These are phyloP conservation scores for Reutealis trisperma DNA, from an alignment of 345 rosid genomes.

Conservation along the genomic window DNA sequence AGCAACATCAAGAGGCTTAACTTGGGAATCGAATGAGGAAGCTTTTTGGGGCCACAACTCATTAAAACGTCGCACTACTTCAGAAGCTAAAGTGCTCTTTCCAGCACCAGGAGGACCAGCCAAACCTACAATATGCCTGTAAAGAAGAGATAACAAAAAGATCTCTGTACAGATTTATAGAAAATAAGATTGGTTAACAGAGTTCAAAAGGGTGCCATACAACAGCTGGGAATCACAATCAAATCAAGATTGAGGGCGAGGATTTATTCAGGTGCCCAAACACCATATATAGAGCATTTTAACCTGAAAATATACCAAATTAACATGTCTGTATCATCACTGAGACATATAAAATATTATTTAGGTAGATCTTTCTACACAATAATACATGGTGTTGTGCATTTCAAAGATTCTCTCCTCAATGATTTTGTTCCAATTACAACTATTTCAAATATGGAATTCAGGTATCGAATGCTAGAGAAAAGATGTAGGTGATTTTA, in stretches of 20 bases:
- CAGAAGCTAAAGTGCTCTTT: slow-evolving; percentile 81
- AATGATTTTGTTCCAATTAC: not conserved
- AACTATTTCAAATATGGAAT: not conserved
- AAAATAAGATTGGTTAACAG: not conserved
- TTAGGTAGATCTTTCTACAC: not conserved
- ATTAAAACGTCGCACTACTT: slow-evolving; percentile 68
- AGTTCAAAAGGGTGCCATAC: no score
- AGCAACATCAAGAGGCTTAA: slow-evolving; percentile 68
- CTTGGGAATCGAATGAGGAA: slow-evolving; percentile 66
- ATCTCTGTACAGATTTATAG: not conserved
- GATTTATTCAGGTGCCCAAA: no score
- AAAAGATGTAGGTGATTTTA: not conserved
- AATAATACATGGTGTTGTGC: not conserved
- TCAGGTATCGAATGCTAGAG: not conserved
- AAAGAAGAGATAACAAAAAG: not conserved
- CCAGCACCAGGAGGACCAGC: slow-evolving; percentile 98
- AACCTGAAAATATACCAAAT: not conserved
- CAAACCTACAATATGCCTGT: slow-evolving; percentile 79
- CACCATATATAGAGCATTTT: no score
- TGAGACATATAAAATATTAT: not conserved
- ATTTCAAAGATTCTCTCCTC: not conserved
- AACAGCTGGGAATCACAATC: no score
- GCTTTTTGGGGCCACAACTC: slow-evolving; percentile 69
- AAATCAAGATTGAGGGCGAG: no score
- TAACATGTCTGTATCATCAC: not conserved